Evolutionary conservation across 768 basidiomycete genomes (phyloP).

Genomic region (Russula ochroleuca): DNA sequence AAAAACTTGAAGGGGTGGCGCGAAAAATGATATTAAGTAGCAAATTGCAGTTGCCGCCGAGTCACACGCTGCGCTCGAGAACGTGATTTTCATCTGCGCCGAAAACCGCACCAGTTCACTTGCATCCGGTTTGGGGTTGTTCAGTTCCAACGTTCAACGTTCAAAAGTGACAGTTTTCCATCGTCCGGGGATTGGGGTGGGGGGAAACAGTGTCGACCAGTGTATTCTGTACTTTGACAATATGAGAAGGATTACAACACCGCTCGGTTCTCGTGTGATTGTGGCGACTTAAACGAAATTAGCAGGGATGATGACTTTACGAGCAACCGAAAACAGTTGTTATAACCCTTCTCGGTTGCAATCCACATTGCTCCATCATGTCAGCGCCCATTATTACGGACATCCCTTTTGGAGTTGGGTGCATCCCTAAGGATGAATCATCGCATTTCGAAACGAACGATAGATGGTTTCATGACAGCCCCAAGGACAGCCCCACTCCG

Average conservation of each 20-base stretch:
- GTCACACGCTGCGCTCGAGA: neutral
- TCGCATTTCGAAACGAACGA: constrained; percentile 4
- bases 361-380: constrained; percentile 11
- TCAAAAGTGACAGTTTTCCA: neutral
- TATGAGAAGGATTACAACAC: neutral
- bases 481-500: neutral
- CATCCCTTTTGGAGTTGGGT: constrained; percentile 7
- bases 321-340: constrained; percentile 14
- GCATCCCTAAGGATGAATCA: neutral
- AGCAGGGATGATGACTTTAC: constrained; percentile 3
- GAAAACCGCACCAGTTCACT: neutral
- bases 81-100: constrained; percentile 1
- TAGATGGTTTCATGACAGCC: constrained; percentile 10
- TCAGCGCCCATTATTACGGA: constrained; percentile 15
- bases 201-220: neutral
- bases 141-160: neutral
- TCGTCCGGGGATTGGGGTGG: neutral
- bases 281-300: constrained; percentile 8
- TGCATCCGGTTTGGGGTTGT: neutral
- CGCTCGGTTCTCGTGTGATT: constrained; percentile 3
- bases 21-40: neutral
- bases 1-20: neutral
- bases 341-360: constrained; percentile 18
- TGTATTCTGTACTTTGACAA: neutral
- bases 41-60: neutral